Evolutionary conservation across 306 rosid species (phyloP).

Genomic region (Begonia fuchsioides): DNA sequence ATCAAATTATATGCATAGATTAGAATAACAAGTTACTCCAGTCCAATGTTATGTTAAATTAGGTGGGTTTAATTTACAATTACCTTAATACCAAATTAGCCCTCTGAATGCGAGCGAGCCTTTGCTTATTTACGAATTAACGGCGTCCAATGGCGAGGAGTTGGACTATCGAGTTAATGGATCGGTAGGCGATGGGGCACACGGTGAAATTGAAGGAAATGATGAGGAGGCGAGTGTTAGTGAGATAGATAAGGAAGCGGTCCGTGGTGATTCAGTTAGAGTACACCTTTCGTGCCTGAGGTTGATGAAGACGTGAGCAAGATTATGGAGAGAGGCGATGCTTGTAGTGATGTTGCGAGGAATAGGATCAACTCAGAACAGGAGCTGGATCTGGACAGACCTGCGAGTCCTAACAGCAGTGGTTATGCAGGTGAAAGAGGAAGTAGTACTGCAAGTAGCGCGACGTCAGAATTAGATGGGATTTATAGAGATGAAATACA

Average conservation of each 20-base stretch:
- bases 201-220: conserved; percentile 8
- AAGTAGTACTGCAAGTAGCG: conserved; percentile 44
- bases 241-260: conserved; percentile 9
- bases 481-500: conserved; percentile 30
- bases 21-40: too few species aligned
- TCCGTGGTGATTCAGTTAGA: background rate
- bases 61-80: too few species aligned
- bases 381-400: conserved; percentile 30
- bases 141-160: conserved; percentile 22
- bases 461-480: conserved; percentile 28
- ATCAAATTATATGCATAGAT: too few species aligned
- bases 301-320: conserved; percentile 12
- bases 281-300: background rate
- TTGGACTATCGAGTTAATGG: conserved; percentile 16
- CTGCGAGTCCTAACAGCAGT: conserved; percentile 62
- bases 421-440: conserved; percentile 89
- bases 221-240: conserved; percentile 6
- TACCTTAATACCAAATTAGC: too few species aligned
- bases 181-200: conserved; percentile 11
- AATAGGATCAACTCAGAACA: conserved; percentile 38
- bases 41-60: too few species aligned
- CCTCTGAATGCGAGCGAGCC: too few species aligned
- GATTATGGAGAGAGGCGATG: conserved; percentile 12
- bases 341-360: background rate
- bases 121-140: too few species aligned